These are phyloP conservation scores for Emmonsia crescens DNA, from an alignment of 2,329 filamentous ascomycete genomes.

Conservation along the genomic window DNA sequence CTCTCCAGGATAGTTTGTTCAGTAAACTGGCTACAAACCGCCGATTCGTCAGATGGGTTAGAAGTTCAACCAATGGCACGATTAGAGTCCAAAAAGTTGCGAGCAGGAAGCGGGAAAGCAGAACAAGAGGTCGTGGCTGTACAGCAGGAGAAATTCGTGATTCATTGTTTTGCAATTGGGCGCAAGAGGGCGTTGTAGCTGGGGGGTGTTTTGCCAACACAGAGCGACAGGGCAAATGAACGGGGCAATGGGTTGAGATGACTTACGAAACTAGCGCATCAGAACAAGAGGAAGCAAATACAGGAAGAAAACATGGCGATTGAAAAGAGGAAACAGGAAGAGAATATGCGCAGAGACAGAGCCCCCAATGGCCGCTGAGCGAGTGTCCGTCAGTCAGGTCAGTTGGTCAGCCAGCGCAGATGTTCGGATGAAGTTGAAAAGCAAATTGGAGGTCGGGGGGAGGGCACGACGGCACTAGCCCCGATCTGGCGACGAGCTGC, in stretches of 20 bases:
- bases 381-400: not conserved
- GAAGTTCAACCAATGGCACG: constrained; percentile 14
- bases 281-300: not conserved
- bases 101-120: constrained; percentile 11
- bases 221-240: not conserved
- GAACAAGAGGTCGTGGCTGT: constrained; percentile 18
- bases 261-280: not conserved
- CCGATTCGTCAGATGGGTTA: constrained; percentile 8
- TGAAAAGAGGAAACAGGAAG: not conserved
- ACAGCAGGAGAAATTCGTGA: constrained; percentile 15
- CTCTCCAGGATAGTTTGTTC: constrained; percentile 4
- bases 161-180: constrained; percentile 27
- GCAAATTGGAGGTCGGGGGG: not conserved
- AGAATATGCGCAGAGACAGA: not conserved
- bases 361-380: constrained; percentile 1
- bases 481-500: not conserved
- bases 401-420: not conserved
- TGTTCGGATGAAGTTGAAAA: not conserved
- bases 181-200: constrained; percentile 16
- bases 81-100: constrained; percentile 16
- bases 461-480: not conserved
- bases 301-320: not conserved
- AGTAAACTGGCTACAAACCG: not conserved
- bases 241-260: not conserved
- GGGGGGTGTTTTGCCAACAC: not conserved